phyloP scores from a whole-genome alignment of 305 asterid species.

The Fraxinus albicans region DNA sequence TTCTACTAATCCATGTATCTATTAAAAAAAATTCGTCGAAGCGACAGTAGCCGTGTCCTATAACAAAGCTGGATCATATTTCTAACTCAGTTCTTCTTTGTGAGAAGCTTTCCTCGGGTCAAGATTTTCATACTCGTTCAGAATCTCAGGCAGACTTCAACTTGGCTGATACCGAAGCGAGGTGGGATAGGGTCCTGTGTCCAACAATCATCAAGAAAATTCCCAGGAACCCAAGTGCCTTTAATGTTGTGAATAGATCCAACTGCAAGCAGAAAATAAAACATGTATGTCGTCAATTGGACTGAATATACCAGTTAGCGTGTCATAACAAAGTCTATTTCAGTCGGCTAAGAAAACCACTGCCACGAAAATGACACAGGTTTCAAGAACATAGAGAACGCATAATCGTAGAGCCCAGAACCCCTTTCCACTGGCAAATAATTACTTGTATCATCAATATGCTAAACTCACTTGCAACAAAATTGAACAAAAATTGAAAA shows the following conservation, averaged over 20 bases:
- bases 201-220: slow-evolving; percentile 85
- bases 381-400: background rate
- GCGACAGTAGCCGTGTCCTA: slow-evolving; percentile 18
- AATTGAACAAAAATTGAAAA: background rate
- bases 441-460: background rate
- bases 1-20: slow-evolving; percentile 29
- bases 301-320: background rate
- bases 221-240: slow-evolving; percentile 79
- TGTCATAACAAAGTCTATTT: background rate
- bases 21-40: slow-evolving; percentile 24
- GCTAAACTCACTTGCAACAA: background rate
- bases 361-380: background rate
- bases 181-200: slow-evolving; percentile 81
- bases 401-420: background rate
- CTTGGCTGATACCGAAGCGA: slow-evolving; percentile 76
- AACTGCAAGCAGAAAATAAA: slow-evolving; percentile 49
- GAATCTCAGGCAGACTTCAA: slow-evolving; percentile 65
- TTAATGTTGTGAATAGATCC: slow-evolving; percentile 88
- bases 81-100: slow-evolving; percentile 12
- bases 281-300: background rate
- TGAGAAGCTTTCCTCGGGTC: slow-evolving; percentile 21
- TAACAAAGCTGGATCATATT: slow-evolving; percentile 28
- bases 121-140: slow-evolving; percentile 9
- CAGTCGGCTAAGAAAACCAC: background rate
- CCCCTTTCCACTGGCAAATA: background rate